Evolutionary conservation across 176 grass and related monocot genomes (phyloP).

Genomic region (Carex kokanica): DNA sequence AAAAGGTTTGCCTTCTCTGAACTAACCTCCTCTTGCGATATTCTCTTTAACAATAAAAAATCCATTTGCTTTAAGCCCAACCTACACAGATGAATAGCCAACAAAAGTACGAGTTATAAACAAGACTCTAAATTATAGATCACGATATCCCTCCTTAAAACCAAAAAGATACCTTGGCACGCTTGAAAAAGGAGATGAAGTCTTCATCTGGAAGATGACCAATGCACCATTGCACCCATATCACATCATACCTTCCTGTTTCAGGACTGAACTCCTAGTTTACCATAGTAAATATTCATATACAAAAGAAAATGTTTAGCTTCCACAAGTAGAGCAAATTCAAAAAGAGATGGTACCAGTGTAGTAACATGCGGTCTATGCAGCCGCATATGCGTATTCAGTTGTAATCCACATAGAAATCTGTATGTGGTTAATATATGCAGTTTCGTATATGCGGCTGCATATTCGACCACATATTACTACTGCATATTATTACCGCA

Average conservation of each 20-base stretch:
- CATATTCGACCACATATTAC: too few species aligned
- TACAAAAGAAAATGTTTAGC: neutral
- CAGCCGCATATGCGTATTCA: too few species aligned
- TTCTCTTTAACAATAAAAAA: constrained; percentile 99
- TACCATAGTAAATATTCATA: neutral
- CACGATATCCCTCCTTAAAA: neutral
- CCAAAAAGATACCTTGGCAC: constrained; percentile 51
- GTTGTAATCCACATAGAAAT: too few species aligned
- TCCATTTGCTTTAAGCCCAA: constrained; percentile 86
- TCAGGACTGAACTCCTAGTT: constrained; percentile 81
- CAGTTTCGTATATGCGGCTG: too few species aligned
- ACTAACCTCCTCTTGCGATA: constrained; percentile 65
- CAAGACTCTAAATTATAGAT: constrained; percentile 19
- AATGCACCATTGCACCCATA: constrained; percentile 99
- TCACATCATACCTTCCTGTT: constrained; percentile 91
- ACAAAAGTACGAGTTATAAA: neutral
- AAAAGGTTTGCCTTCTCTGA: neutral
- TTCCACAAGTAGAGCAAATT: neutral
- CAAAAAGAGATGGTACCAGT: neutral
- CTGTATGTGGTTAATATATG: too few species aligned
- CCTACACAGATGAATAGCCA: constrained; percentile 39
- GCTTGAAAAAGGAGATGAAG: constrained; percentile 92
- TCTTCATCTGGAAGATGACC: constrained; percentile 96
- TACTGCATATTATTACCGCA: too few species aligned
- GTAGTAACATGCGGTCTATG: too few species aligned